Evolutionary conservation across 352 stramenopile genomes (phyloP).

Genomic region (Globisporangium middletonii): DNA sequence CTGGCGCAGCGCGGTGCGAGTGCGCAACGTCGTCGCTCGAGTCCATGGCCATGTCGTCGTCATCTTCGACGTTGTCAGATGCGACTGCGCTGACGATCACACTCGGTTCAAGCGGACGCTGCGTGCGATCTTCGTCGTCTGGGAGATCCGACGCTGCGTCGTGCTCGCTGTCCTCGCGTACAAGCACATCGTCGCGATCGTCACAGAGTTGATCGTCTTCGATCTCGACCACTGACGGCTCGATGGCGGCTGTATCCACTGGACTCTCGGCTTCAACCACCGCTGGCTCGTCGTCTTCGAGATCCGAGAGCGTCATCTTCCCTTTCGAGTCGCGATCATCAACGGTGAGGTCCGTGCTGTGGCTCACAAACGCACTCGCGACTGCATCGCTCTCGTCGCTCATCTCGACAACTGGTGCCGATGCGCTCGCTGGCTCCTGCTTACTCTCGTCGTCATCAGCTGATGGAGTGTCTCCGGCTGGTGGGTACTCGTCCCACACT

Average conservation of each 20-base stretch:
- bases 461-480: background rate
- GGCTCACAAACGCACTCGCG: background rate
- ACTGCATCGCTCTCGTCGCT: background rate
- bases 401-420: background rate
- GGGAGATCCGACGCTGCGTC: background rate
- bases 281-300: background rate
- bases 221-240: background rate
- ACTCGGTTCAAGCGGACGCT: background rate
- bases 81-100: too few species aligned
- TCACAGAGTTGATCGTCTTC: background rate
- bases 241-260: too few species aligned
- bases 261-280: background rate
- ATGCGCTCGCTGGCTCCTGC: background rate
- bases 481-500: background rate
- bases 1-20: background rate
- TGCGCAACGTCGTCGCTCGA: background rate
- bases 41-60: constrained; percentile 2
- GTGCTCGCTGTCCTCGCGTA: background rate
- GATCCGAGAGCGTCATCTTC: constrained; percentile 3
- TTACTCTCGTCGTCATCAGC: background rate
- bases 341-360: background rate
- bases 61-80: background rate
- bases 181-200: background rate
- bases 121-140: background rate
- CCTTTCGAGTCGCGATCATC: background rate